Evolutionary conservation across 768 basidiomycete genomes (phyloP), one percentile per base, ranked within the genome.

Genomic region (Clathrus columnatus): DNA sequence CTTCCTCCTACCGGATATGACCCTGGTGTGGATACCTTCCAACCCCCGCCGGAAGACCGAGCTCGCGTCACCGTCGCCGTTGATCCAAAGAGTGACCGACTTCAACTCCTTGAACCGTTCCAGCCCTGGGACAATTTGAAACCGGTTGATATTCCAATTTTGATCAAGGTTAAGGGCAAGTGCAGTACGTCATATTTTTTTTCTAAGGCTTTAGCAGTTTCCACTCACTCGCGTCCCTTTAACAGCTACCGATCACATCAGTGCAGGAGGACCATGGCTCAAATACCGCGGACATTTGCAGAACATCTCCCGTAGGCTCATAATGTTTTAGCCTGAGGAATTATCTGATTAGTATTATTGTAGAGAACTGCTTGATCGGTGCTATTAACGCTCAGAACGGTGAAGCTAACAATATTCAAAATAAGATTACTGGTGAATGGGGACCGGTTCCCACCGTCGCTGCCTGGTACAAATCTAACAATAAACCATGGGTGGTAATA

Each of bases 111-210:
- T 53, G 72, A 83, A 69, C 91, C 96, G 27, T 99, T 99, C 84
- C 64, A 76, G 65, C 77, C 88, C 24, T 98, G 92, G 92, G 82
- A 95, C 70, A 92, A 94, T 52, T 87, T 96, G 82, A 85, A 90
- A 42, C 88, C 92, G 48, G 74, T 78, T 54, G 87, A 90, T 62
- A 80, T 94, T 60, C 95, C 95, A 8, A 77, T 99, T 59, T 76
- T 99, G 67, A 99, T 99, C 81, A 99, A 99, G 81, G 96, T 91
- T 62, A 79, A 84, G 76, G 95, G 95, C 80, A 99, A 99, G 78
- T 99, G 96, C 87, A 99, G 85, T 87, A 67, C 70, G 86, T 83
- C 36, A 23, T 26, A 2, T 41, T 21, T 23, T 26, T 45, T 32
- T 43, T 18, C 27, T 1, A 23, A 21, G 1, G 44, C 7, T 42